Evolutionary conservation across 2,329 filamentous ascomycete genomes (phyloP).

Genomic region (Cytospora leucostoma): DNA sequence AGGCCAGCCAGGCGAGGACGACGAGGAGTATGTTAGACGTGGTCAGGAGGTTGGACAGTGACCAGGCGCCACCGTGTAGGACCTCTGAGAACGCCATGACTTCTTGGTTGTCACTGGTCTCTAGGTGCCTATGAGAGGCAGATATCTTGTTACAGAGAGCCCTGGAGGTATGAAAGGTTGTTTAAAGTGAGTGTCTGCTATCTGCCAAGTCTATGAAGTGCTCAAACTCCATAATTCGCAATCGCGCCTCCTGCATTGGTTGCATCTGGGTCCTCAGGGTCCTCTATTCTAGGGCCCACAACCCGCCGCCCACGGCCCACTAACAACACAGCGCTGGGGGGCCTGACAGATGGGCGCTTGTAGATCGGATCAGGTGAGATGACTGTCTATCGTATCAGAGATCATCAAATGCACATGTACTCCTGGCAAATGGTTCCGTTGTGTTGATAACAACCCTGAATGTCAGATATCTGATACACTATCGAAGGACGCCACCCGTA

Average conservation of each 20-base stretch:
- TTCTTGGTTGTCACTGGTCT: neutral
- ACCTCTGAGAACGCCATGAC: neutral
- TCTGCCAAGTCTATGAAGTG: no score
- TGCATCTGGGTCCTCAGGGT: neutral
- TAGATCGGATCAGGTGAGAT: neutral
- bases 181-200: no score
- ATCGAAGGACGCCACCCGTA: no score
- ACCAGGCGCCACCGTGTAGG: conserved; percentile 6
- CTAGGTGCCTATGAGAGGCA: neutral
- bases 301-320: neutral
- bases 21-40: neutral
- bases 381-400: neutral
- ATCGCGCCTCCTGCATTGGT: neutral
- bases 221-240: neutral
- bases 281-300: no score
- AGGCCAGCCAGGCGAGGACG: conserved; percentile 8
- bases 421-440: neutral
- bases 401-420: neutral
- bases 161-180: neutral
- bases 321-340: neutral
- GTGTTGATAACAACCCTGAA: no score
- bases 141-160: neutral
- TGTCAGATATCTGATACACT: no score
- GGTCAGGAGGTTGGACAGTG: neutral
- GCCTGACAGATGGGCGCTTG: neutral